phyloP scores from a whole-genome alignment of 2,329 filamentous ascomycete genomes.

The Lachnellula cervina region DNA sequence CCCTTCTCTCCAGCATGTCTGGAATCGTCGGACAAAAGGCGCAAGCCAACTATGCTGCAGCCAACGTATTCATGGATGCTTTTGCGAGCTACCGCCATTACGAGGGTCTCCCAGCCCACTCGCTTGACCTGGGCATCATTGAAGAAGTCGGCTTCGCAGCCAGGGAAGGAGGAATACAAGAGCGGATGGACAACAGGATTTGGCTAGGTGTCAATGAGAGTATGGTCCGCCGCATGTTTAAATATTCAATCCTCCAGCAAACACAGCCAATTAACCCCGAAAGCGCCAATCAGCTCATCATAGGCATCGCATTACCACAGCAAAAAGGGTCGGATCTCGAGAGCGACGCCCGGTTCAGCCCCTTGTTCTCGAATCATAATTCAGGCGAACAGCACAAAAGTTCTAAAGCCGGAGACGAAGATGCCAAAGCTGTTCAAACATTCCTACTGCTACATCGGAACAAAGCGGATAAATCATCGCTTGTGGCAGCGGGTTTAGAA shows the following conservation, averaged over 20 bases:
- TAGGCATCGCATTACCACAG: slow-evolving; percentile 25
- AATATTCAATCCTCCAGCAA: slow-evolving; percentile 29
- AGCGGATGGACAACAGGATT: slow-evolving; percentile 12
- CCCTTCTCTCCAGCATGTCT: slow-evolving; percentile 33
- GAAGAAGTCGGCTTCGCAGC: slow-evolving; percentile 33
- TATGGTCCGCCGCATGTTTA: slow-evolving; percentile 26
- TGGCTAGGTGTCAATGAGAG: slow-evolving; percentile 29
- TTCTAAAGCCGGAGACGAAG: background rate
- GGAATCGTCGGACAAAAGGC: slow-evolving; percentile 21
- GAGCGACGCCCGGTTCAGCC: slow-evolving; percentile 25
- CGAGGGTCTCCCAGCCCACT: slow-evolving; percentile 39
- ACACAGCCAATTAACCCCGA: slow-evolving; percentile 9
- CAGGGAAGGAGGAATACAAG: slow-evolving; percentile 1
- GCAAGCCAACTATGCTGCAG: slow-evolving; percentile 46
- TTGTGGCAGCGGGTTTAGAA: background rate
- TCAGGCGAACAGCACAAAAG: background rate
- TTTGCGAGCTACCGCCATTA: slow-evolving; percentile 36
- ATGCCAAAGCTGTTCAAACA: background rate
- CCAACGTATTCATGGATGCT: slow-evolving; percentile 44
- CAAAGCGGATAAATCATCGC: background rate
- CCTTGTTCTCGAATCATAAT: background rate
- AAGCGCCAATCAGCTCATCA: slow-evolving; percentile 28
- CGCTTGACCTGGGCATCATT: slow-evolving; percentile 49
- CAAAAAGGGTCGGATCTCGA: slow-evolving; percentile 22
- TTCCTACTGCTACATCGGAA: background rate